These are phyloP conservation scores for Amylocystis lapponica DNA, from an alignment of 768 basidiomycete species.

Conservation along the genomic window DNA sequence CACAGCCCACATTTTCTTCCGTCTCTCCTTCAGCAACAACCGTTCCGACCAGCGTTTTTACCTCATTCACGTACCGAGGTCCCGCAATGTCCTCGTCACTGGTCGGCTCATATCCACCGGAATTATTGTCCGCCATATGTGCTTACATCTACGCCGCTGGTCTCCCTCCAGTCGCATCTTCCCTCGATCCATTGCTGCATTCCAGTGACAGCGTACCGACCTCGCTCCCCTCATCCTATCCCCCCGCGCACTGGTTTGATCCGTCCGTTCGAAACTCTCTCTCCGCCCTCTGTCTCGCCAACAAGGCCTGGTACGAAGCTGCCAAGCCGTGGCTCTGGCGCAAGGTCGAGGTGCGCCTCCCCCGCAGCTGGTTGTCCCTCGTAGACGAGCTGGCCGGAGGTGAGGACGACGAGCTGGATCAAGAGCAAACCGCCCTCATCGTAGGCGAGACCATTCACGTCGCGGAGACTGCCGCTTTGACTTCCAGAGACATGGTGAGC, in stretches of 20 bases:
- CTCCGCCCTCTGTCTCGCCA: constrained; percentile 68
- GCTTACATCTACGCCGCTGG: constrained; percentile 63
- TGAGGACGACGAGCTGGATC: constrained; percentile 41
- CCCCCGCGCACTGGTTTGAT: constrained; percentile 66
- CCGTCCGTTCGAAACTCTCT: constrained; percentile 59
- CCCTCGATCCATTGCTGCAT: constrained; percentile 65
- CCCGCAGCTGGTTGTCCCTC: constrained; percentile 78
- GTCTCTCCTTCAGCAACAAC: neutral
- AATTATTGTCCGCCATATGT: constrained; percentile 69
- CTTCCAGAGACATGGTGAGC: constrained; percentile 33
- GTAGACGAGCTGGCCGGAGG: constrained; percentile 75
- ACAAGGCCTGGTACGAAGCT: constrained; percentile 71
- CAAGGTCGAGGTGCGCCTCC: constrained; percentile 76
- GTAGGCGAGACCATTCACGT: constrained; percentile 65
- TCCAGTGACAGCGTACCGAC: constrained; percentile 45
- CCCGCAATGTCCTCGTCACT: constrained; percentile 13
- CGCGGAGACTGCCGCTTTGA: constrained; percentile 57
- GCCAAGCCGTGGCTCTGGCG: constrained; percentile 90
- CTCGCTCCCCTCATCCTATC: constrained; percentile 67
- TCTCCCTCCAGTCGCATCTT: constrained; percentile 45
- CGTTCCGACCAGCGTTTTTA: neutral
- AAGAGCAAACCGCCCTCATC: constrained; percentile 53
- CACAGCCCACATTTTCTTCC: too few species aligned
- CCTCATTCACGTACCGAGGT: neutral
- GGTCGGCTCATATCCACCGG: constrained; percentile 54